Base-by-base conservation (phyloP, 2,329 filamentous ascomycete genomes). In the Cytospora mali region DNA sequence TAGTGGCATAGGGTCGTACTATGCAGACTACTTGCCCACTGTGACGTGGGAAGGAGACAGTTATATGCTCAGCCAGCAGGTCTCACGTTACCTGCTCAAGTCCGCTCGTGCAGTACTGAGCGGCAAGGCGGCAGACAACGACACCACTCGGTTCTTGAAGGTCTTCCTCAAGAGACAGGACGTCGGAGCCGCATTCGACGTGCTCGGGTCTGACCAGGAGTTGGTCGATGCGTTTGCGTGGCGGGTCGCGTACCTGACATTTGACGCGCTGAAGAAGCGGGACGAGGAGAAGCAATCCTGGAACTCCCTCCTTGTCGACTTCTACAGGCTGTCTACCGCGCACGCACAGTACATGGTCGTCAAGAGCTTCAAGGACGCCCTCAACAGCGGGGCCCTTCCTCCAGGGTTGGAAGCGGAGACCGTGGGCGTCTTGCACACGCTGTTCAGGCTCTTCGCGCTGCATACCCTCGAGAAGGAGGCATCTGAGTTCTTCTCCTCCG, bases 31-130 rank as follows among this genome's bases (percentile, higher is more conserved):
- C 72, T 80, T 92, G 1, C 89, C 90, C n/a, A 78, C 75, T 3
- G 77, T 80, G 4, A 91, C 88, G 11, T 91, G 88, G 87, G 90
- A 92, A 73, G 90, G 90, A 51, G 90, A 92, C 77, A 92, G 91
- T 79, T 92, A 90, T 78, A 92, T 93, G 89, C 79, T 93, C 64
- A 91, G 88, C 11, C 90, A 93, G 74, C 90, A 93, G 76, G 89
- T 92, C 3, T 88, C 88, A 3, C 84, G 89, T 62, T 92, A 92
- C 70, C 83, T 93, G 52, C 82, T 93, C 67, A 93, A 92, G 81
- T 86, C 89, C 3, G 89, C 89, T 0, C 87, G 90, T 49, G 81
- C 84, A 1, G 89, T 92, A 0, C 76, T 91, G n/a, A 79, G 82
- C 16, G 86, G 85, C 67, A 84, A 88, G 65, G 80, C 84, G 2